A percentile compares a stretch with the other conserved stretches of the same genome.
phyloP scores from a whole-genome alignment of 495 filamentous ascomycete species.

The Tuber microsphaerosporum region DNA sequence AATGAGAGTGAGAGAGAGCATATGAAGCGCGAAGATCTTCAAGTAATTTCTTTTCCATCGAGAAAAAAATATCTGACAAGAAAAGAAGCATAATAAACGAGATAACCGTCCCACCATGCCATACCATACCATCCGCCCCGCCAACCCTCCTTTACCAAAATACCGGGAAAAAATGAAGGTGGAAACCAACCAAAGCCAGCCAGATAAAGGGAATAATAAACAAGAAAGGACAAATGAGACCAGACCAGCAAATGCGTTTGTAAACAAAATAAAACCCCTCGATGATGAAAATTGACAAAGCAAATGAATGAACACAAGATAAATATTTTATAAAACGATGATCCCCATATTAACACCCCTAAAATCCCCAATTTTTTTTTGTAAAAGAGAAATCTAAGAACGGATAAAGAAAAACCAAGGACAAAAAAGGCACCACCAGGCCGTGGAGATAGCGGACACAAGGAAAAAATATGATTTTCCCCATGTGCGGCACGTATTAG shows the following conservation, averaged over 20 bases:
- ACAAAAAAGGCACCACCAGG: not conserved
- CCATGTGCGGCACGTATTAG: not conserved
- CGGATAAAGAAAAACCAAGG: not conserved
- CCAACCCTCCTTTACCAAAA: not conserved
- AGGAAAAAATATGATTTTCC: not conserved
- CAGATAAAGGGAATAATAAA: not conserved
- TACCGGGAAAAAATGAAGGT: not conserved
- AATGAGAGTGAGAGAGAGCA: not conserved
- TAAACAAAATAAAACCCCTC: not conserved
- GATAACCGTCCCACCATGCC: not conserved
- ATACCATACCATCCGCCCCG: not conserved
- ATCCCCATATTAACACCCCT: conserved; percentile 3
- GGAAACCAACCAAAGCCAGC: not conserved
- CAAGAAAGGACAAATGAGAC: not conserved
- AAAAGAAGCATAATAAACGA: not conserved
- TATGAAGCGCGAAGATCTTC: not conserved
- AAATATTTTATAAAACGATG: conserved; percentile 4
- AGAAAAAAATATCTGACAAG: conserved; percentile 1
- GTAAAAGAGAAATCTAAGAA: conserved; percentile 1
- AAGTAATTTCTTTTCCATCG: not conserved
- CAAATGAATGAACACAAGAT: not conserved
- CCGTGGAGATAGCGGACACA: not conserved
- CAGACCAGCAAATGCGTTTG: conserved; percentile 1
- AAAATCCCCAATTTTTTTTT: conserved; percentile 2
- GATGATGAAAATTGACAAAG: not conserved